phyloP scores from a whole-genome alignment of 2,329 filamentous ascomycete species.

The Aspergillus quadricinctus region DNA sequence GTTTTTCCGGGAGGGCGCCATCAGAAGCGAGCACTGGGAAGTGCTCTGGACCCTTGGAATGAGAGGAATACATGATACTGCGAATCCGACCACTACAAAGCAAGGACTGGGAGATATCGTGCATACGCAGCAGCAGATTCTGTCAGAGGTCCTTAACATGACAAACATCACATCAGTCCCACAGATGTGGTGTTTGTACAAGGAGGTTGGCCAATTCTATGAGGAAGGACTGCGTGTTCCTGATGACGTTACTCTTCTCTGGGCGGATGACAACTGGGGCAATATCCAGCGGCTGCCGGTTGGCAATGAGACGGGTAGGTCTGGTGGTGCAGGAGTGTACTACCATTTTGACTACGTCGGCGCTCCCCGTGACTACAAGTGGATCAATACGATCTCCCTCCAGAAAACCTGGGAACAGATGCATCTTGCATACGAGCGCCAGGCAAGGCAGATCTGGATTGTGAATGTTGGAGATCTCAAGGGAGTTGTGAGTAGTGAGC shows the following conservation, averaged over 20 bases:
- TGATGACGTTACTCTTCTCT: slow-evolving; percentile 64
- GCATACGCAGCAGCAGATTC: slow-evolving; percentile 54
- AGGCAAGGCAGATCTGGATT: slow-evolving; percentile 60
- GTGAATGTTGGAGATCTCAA: slow-evolving; percentile 66
- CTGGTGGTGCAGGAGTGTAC: slow-evolving; percentile 60
- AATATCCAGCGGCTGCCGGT: slow-evolving; percentile 61
- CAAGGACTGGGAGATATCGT: slow-evolving; percentile 59
- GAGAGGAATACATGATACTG: slow-evolving; percentile 65
- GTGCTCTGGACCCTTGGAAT: slow-evolving; percentile 64
- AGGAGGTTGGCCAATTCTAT: slow-evolving; percentile 68
- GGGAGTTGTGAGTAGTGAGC: slow-evolving; percentile 42
- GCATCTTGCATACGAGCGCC: slow-evolving; percentile 56
- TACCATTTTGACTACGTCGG: slow-evolving; percentile 62
- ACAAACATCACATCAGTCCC: slow-evolving; percentile 52
- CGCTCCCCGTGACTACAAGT: slow-evolving; percentile 56
- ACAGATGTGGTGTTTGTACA: slow-evolving; percentile 71
- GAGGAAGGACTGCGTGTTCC: slow-evolving; percentile 59
- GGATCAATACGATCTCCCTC: slow-evolving; percentile 64
- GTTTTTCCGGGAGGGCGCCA: slow-evolving; percentile 64
- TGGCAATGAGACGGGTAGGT: slow-evolving; percentile 54
- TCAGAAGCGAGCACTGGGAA: slow-evolving; percentile 62
- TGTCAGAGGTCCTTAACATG: slow-evolving; percentile 53
- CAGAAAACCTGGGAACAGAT: slow-evolving; percentile 64
- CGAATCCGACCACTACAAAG: slow-evolving; percentile 45
- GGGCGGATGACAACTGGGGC: slow-evolving; percentile 67